phyloP scores from a whole-genome alignment of 495 filamentous ascomycete genomes.

The Podospora sp. region DNA sequence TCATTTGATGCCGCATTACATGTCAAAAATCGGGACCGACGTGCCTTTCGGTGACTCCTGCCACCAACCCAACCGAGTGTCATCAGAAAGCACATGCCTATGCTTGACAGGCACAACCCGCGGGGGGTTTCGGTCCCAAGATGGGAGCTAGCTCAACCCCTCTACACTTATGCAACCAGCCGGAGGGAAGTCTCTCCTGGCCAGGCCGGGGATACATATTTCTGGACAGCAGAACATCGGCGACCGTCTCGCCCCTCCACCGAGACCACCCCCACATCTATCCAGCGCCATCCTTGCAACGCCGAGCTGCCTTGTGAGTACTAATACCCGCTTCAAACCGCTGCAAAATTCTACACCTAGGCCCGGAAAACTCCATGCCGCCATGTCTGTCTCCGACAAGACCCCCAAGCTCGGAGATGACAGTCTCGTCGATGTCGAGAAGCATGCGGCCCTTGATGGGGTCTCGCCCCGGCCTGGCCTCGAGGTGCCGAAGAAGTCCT shows the following conservation, averaged over 20 bases:
- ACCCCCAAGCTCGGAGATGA: conserved; percentile 2
- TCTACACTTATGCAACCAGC: not conserved
- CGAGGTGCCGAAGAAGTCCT: not conserved
- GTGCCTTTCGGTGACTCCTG: too few species aligned
- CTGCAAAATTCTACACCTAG: not conserved
- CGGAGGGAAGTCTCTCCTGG: not conserved
- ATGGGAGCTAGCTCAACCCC: not conserved
- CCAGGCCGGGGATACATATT: not conserved
- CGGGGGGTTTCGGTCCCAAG: not conserved
- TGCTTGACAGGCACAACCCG: too few species aligned
- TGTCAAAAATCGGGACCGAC: too few species aligned
- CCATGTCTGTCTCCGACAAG: conserved; percentile 1
- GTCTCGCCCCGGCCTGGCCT: not conserved
- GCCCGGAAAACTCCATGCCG: not conserved
- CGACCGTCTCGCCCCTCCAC: conserved; percentile 1
- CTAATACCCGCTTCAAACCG: not conserved
- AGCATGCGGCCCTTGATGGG: conserved; percentile 2
- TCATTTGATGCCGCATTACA: too few species aligned
- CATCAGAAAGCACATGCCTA: too few species aligned
- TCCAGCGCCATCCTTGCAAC: not conserved
- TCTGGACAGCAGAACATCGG: not conserved
- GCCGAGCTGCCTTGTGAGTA: not conserved
- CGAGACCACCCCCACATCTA: not conserved
- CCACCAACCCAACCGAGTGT: too few species aligned
- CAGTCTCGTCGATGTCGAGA: conserved; percentile 18